These are phyloP conservation scores for Coccomyxa sp. DNA, from an alignment of 139 green algal species.

Conservation along the genomic window DNA sequence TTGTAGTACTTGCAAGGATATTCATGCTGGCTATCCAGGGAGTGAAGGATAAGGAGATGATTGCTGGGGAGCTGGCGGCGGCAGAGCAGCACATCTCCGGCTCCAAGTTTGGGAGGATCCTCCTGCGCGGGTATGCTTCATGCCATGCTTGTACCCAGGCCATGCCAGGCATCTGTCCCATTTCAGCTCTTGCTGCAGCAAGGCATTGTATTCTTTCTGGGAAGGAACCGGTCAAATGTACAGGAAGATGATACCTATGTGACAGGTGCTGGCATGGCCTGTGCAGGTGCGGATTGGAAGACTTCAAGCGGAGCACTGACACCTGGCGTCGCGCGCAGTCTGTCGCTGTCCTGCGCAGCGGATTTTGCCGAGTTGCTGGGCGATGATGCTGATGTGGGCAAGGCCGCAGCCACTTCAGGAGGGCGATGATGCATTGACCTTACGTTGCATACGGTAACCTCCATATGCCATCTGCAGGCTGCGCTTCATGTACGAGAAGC, in stretches of 20 bases:
- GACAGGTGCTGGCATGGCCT: not conserved
- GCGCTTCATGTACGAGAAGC: too few relatives aligned
- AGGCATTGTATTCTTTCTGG: too few relatives aligned
- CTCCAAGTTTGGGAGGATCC: constrained; percentile 15
- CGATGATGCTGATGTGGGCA: not conserved
- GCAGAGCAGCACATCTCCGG: constrained; percentile 23
- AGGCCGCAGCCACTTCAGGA: too few relatives aligned
- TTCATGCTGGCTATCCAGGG: not conserved
- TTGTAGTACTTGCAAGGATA: too few relatives aligned
- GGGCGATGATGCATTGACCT: too few relatives aligned
- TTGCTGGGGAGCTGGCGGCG: constrained; percentile 39
- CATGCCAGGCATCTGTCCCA: too few relatives aligned
- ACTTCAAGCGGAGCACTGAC: constrained; percentile 22
- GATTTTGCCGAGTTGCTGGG: constrained; percentile 38
- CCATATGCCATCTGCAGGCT: too few relatives aligned
- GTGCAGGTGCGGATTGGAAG: constrained; percentile 24
- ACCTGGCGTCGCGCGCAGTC: constrained; percentile 15
- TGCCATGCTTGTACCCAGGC: too few relatives aligned
- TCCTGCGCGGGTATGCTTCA: constrained; percentile 30
- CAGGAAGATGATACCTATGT: too few relatives aligned
- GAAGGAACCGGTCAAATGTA: too few relatives aligned
- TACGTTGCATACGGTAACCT: too few relatives aligned
- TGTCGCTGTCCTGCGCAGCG: constrained; percentile 9
- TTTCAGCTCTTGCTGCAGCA: too few relatives aligned
- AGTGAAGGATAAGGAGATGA: constrained; percentile 40